Evolutionary conservation across 345 rosid species (phyloP).

Genomic region (Salix brachista): DNA sequence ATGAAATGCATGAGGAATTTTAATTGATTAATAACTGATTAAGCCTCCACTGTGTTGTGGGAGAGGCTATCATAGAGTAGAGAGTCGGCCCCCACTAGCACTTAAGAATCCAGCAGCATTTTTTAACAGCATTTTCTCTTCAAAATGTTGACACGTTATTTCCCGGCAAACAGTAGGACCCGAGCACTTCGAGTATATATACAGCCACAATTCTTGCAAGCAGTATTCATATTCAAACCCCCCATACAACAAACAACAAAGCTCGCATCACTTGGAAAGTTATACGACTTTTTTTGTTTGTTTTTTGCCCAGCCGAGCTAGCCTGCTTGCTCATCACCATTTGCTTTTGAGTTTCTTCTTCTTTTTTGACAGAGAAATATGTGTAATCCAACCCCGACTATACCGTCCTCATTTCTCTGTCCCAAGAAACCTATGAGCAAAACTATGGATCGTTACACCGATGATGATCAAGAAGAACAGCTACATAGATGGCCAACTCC

Average conservation of each 20-base stretch:
- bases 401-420: constrained; percentile 46
- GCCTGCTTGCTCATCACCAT: neutral
- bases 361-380: constrained; percentile 11
- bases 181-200: constrained; percentile 37
- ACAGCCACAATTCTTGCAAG: constrained; percentile 12
- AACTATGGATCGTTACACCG: constrained; percentile 28
- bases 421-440: constrained; percentile 35
- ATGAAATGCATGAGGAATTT: too few relatives aligned
- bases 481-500: constrained; percentile 76
- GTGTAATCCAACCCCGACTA: constrained; percentile 63
- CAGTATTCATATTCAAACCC: neutral
- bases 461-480: constrained; percentile 27
- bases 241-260: neutral
- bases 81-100: constrained; percentile 1
- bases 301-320: too few relatives aligned
- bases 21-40: too few relatives aligned
- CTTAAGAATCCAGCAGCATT: neutral
- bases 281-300: too few relatives aligned
- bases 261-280: neutral
- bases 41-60: too few relatives aligned
- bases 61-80: neutral
- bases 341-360: neutral
- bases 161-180: constrained; percentile 23
- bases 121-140: constrained; percentile 1
- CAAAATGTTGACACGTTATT: constrained; percentile 30